Evolutionary conservation across 2,329 filamentous ascomycete genomes (phyloP).

Genomic region (Clarireedia paspali): DNA sequence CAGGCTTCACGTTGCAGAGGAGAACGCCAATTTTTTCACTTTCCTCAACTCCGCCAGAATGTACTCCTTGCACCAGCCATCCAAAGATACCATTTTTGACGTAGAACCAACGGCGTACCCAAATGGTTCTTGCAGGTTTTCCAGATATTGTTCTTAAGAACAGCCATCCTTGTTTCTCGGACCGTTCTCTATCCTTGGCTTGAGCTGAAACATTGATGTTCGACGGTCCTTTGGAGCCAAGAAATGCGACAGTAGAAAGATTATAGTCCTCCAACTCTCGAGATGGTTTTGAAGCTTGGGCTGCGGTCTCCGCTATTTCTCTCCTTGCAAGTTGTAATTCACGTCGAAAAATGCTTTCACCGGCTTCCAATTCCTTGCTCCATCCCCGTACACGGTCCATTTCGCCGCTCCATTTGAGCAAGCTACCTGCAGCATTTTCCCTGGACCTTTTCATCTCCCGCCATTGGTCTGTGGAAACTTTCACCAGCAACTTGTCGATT

Average conservation of each 20-base stretch:
- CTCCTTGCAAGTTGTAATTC: constrained; percentile 74
- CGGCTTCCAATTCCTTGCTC: constrained; percentile 87
- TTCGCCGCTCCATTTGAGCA: constrained; percentile 64
- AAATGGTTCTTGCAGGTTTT: constrained; percentile 83
- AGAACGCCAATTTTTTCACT: constrained; percentile 94
- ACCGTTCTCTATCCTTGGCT: constrained; percentile 42
- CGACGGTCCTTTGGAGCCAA: constrained; percentile 62
- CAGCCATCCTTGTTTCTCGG: constrained; percentile 92
- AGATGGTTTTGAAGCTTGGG: constrained; percentile 67
- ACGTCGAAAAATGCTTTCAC: constrained; percentile 74
- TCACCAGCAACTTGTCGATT: constrained; percentile 80
- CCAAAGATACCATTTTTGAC: constrained; percentile 94
- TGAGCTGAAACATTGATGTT: constrained; percentile 37
- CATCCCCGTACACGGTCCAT: constrained; percentile 90
- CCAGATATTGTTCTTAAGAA: constrained; percentile 75
- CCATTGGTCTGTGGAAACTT: constrained; percentile 80
- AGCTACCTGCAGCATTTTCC: constrained; percentile 53
- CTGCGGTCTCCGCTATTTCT: constrained; percentile 72
- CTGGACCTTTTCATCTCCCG: constrained; percentile 70
- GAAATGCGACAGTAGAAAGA: constrained; percentile 79
- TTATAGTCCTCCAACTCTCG: constrained; percentile 91
- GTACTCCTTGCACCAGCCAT: constrained; percentile 76
- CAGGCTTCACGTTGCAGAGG: constrained; percentile 85
- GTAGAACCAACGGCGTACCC: constrained; percentile 92
- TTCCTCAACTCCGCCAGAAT: constrained; percentile 80